These are phyloP conservation scores for Amaranthus tricolor DNA, from an alignment of 179 eudicot genomes.

Conservation along the genomic window DNA sequence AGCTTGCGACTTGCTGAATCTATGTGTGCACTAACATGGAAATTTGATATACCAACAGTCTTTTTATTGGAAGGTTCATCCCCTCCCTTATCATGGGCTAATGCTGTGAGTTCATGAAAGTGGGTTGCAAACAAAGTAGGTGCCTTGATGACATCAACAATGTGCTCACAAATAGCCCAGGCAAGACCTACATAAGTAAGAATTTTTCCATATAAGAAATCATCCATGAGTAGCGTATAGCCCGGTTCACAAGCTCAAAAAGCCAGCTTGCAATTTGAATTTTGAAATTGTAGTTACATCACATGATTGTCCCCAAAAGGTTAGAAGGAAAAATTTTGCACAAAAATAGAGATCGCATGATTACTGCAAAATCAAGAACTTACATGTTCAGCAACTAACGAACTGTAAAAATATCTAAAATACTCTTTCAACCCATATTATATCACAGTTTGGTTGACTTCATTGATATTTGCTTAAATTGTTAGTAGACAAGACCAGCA, in stretches of 20 bases:
- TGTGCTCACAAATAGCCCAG: slow-evolving; percentile 98
- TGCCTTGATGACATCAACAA: slow-evolving; percentile 82
- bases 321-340: neutral
- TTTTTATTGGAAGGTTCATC: slow-evolving; percentile 41
- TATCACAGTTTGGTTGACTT: neutral
- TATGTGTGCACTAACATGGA: slow-evolving; percentile 96
- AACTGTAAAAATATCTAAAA: too few species aligned
- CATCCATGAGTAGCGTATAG: neutral
- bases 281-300: neutral
- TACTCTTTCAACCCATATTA: too few species aligned
- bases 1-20: slow-evolving; percentile 85
- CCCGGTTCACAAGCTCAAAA: neutral
- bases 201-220: neutral
- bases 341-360: neutral
- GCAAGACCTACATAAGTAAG: slow-evolving; percentile 69
- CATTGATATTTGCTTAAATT: neutral
- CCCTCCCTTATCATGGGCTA: slow-evolving; percentile 58
- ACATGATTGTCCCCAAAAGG: neutral
- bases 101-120: slow-evolving; percentile 95
- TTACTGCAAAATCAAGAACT: neutral
- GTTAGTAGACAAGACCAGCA: neutral
- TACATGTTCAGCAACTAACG: neutral
- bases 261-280: neutral
- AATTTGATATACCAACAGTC: slow-evolving; percentile 69
- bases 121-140: slow-evolving; percentile 99